Evolutionary conservation across 495 filamentous ascomycete genomes (phyloP), one percentile per base, ranked within the genome.

Genomic region (Lepraria neglecta): DNA sequence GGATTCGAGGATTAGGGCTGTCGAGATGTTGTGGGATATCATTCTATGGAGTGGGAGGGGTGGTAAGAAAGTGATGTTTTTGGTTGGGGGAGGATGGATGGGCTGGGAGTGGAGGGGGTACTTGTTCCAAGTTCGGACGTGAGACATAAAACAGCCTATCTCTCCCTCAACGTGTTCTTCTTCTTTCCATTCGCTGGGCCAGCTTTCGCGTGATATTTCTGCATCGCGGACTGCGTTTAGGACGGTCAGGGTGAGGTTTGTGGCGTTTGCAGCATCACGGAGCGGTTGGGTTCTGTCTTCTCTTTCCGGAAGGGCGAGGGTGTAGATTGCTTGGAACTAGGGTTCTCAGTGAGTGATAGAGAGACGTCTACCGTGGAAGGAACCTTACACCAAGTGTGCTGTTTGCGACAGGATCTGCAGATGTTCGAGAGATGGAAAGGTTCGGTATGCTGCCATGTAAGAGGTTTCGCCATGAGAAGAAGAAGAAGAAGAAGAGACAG

Each of bases 341-440:
- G 3, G 15, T 64, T 70, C 17, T 75, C 72, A 24, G 9, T 35
- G 4, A 35, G 31, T 35, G 31, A 9, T 9, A 35, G n/a, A n/a
- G n/a, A 35, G 31, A 9, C 9, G 9, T 35, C 9, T 4, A 9
- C 4, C 9, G 4, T 9, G 9, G 4, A 35, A 9, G 31, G 4
- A 35, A 35, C 9, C 31, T 35, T 35, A 35, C 31, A 35, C 9
- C 31, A 9, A 35, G 31, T 35, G 31, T 35, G 4, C 9, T 35
- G 31, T 35, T 35, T 35, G 31, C 31, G 9, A 35, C 9, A 35
- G 31, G 31, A 35, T 35, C 9, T 9, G 31, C 31, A 35, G 31
- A 9, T 9, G 31, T 4, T 35, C 31, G 31, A 9, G 31, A 35
- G 4, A 35, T 9, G 4, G 31, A 9, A 4, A 4, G 4, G 31